Evolutionary conservation across 139 green algal genomes (phyloP), one percentile per base, ranked within the genome.

Genomic region (Desmodesmus armatus): DNA sequence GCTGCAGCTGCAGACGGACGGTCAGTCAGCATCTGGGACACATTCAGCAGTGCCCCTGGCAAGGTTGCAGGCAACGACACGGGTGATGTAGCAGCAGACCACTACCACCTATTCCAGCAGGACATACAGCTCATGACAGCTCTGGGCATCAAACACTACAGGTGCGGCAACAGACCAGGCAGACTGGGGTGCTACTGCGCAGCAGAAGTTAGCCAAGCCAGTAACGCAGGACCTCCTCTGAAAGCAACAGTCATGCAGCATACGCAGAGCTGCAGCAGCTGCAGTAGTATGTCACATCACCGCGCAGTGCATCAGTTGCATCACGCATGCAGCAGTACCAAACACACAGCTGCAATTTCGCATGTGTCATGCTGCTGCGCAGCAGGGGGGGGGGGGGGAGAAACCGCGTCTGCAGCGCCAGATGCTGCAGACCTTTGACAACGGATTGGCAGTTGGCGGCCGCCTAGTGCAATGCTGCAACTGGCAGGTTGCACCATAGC

Each of bases 11-110:
- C 86, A 69, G 89, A 69, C 7, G 89, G 89, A 41, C 76, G 78
- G 23, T 53, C 65, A 2, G 55, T 69, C 13, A 86, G 55, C 41
- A 93, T 94, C 39, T 94, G 91, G 91, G 91, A 94, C 83, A 87
- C 80, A 1, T 94, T 91, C 55, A 75, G 71, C 2, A 70, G 89
- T 44, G 77, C 55, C 9, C 71, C 85, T 0, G 87, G 87, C 39
- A 89, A 89, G 21, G 78, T 80, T 23, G 39, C 29, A 6, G 67
- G 66, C 66, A 74, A 76, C 70, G 62, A 82, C 35, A 88, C 83
- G 2, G 85, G 85, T 3, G 43, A 87, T 25, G 53, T 89, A 41
- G 85, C 85, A 37, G 58, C 29, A 7, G 71, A 87, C 70, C 85
- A 89, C 23, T 87, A 87, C 63, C 80, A 87, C 29, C 39, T 55